Evolutionary conservation across 768 basidiomycete genomes (phyloP).

Genomic region (Daedaleopsis nitida): DNA sequence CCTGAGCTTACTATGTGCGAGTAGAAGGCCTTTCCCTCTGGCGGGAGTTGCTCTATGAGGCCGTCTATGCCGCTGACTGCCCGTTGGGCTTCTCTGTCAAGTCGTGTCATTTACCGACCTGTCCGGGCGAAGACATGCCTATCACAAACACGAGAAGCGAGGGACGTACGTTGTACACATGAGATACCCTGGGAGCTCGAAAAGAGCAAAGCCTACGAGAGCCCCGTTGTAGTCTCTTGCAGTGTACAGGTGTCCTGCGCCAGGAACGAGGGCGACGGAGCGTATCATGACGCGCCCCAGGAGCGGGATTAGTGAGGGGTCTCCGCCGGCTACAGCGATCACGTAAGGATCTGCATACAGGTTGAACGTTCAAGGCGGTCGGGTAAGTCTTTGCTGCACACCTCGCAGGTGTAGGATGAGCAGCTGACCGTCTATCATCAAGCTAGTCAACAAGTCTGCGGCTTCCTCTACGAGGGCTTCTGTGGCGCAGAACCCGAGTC

Average conservation of each 20-base stretch:
- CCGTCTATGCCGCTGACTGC: not conserved
- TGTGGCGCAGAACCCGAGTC: too few species aligned
- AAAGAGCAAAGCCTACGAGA: slow-evolving; percentile 15
- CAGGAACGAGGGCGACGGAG: slow-evolving; percentile 12
- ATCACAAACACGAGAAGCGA: not conserved
- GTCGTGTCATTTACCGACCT: too few species aligned
- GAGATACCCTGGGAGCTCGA: slow-evolving; percentile 2
- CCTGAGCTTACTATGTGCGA: slow-evolving; percentile 15
- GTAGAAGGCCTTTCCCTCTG: slow-evolving; percentile 21
- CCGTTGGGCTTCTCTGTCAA: not conserved
- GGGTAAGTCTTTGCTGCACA: too few species aligned
- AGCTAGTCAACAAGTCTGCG: too few species aligned
- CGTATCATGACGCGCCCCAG: not conserved
- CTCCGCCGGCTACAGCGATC: too few species aligned
- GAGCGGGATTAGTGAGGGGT: too few species aligned
- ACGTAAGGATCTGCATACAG: too few species aligned
- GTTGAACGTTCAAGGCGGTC: too few species aligned
- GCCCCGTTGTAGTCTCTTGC: slow-evolving; percentile 3
- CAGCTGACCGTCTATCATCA: too few species aligned
- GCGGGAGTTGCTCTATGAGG: slow-evolving; percentile 14
- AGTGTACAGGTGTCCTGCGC: slow-evolving; percentile 6
- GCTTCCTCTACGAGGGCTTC: too few species aligned
- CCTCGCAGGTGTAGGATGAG: too few species aligned
- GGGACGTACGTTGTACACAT: not conserved
- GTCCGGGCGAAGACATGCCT: not conserved